A percentile compares a stretch with the other conserved stretches of the same genome.
Conservation (phyloP, 306 rosid species). For the Carpinus fangiana region DNA sequence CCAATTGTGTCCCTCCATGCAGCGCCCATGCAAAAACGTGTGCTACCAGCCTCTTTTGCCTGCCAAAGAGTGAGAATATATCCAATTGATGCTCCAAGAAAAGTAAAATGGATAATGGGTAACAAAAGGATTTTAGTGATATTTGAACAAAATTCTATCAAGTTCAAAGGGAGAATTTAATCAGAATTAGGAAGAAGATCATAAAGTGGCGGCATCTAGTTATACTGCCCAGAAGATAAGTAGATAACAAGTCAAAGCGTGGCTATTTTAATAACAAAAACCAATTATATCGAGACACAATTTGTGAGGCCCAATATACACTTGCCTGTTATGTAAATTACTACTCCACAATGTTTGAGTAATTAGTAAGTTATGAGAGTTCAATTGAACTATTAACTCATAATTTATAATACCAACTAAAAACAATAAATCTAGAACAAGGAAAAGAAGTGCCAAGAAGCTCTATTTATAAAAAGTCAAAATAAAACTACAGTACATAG, state of each 20-base stretch:
- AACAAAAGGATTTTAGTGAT: not conserved
- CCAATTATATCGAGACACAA: not conserved
- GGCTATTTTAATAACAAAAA: not conserved
- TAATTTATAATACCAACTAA: not conserved
- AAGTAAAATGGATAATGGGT: not conserved
- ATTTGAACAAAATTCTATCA: not conserved
- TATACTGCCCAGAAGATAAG: not conserved
- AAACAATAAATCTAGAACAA: not conserved
- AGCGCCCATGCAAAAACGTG: conserved; percentile 99
- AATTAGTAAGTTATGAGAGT: not conserved
- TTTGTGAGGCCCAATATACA: not conserved
- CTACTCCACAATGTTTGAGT: not conserved
- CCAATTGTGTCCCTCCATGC: conserved; percentile 98
- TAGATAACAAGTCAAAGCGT: not conserved
- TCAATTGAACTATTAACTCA: not conserved
- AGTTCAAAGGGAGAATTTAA: not conserved
- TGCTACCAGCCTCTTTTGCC: conserved; percentile 99
- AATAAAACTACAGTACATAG: not conserved
- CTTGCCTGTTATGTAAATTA: not conserved
- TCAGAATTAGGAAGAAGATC: not conserved
- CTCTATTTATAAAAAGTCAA: not conserved
- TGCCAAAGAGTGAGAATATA: conserved; percentile 37
- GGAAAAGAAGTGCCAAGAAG: too few species aligned
- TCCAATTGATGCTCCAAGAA: conserved; percentile 7
- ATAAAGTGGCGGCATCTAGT: not conserved